These are phyloP conservation scores for Ramichloridium luteum DNA, from an alignment of 2,329 filamentous ascomycete species.

Conservation along the genomic window DNA sequence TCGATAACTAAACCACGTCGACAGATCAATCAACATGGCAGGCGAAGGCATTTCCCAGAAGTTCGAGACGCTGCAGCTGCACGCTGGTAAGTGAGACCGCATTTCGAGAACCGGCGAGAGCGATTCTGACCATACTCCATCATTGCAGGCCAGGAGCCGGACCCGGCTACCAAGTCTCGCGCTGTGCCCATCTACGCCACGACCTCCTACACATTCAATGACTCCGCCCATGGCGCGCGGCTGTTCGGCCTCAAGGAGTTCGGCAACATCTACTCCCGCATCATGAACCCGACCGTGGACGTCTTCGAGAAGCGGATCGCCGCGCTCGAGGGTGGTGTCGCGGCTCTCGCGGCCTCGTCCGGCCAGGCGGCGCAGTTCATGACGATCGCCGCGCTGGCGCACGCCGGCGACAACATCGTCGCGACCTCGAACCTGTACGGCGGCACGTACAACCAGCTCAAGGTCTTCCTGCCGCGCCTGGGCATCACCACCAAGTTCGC, in stretches of 20 bases:
- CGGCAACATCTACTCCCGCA: conserved; percentile 94
- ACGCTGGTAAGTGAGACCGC: conserved; percentile 29
- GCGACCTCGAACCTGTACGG: conserved; percentile 85
- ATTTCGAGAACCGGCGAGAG: not conserved
- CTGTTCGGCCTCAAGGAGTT: conserved; percentile 95
- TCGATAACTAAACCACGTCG: no score
- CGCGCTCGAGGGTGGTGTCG: conserved; percentile 85
- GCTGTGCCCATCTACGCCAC: conserved; percentile 95
- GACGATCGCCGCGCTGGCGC: conserved; percentile 69
- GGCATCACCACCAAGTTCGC: conserved; percentile 85
- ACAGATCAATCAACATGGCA: conserved; percentile 19
- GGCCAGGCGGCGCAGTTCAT: conserved; percentile 92
- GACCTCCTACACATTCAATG: conserved; percentile 84
- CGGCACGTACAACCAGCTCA: conserved; percentile 95
- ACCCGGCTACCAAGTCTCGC: conserved; percentile 70
- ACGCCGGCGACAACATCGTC: conserved; percentile 84
- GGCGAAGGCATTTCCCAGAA: conserved; percentile 30
- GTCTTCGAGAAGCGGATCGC: conserved; percentile 95
- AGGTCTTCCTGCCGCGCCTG: conserved; percentile 75
- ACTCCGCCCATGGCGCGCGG: conserved; percentile 87
- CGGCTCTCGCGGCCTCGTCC: conserved; percentile 71
- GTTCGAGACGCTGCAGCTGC: conserved; percentile 41
- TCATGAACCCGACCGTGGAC: conserved; percentile 92
- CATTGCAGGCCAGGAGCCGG: conserved; percentile 56
- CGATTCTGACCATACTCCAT: conserved; percentile 2